A percentile compares a stretch with the other conserved stretches of the same genome.
Conservation (phyloP, 2,329 filamentous ascomycete species). For the Thelonectria olida region DNA sequence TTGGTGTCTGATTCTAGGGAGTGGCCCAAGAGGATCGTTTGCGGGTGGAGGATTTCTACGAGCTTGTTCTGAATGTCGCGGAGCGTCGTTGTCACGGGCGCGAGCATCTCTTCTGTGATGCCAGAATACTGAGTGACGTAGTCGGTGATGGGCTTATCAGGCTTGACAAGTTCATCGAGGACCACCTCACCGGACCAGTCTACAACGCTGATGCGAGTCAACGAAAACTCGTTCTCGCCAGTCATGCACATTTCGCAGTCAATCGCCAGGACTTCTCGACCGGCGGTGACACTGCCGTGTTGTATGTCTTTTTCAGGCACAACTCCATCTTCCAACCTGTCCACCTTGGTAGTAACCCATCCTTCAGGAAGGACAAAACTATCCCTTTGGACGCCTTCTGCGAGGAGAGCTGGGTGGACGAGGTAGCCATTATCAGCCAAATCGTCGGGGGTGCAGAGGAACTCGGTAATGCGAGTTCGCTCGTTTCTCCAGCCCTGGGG, state of each 20-base stretch:
- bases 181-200: constrained; percentile 85
- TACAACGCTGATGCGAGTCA: constrained; percentile 89
- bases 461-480: constrained; percentile 83
- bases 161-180: constrained; percentile 92
- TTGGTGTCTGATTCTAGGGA: constrained; percentile 85
- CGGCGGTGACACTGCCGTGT: constrained; percentile 83
- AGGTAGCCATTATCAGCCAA: constrained; percentile 85
- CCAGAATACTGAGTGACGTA: constrained; percentile 94
- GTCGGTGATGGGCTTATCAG: constrained; percentile 85
- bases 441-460: constrained; percentile 77
- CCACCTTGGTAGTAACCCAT: constrained; percentile 84
- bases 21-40: constrained; percentile 80
- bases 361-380: constrained; percentile 69
- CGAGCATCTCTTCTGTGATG: constrained; percentile 87
- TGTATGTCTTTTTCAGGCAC: constrained; percentile 77
- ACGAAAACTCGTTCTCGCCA: constrained; percentile 78
- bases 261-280: constrained; percentile 80
- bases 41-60: constrained; percentile 74
- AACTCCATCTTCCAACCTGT: constrained; percentile 71
- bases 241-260: constrained; percentile 99
- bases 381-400: constrained; percentile 63
- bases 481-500: constrained; percentile 76
- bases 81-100: constrained; percentile 83
- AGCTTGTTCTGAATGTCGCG: constrained; percentile 83
- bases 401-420: constrained; percentile 81